Evolutionary conservation across 257 asterid species (phyloP), one percentile per base, ranked within the genome.

Genomic region (Capsicum pubescens): DNA sequence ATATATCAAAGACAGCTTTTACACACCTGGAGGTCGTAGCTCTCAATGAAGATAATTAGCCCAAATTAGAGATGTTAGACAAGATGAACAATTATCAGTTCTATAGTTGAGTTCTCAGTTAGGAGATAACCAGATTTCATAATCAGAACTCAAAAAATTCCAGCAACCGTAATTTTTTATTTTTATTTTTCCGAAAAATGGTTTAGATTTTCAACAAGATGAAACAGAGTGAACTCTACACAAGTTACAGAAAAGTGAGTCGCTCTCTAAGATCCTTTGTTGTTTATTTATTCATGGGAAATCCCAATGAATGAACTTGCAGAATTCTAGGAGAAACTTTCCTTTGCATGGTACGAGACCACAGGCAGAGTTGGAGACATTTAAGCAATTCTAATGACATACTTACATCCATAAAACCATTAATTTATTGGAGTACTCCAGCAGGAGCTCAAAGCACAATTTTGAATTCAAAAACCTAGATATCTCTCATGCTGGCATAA

Each of bases 381-480:
- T 74, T 11, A 74, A 74, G 60, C 13, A 74, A 11, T 74, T 74
- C 56, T n/a, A 13, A 0, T 76, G 63, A 52, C 26, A 56, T 8
- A 52, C 7, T 52, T 13, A 10, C 1, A 76, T 76, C 48, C 81
- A 26, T 52, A 52, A 76, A 63, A 76, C 61, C 44, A 50, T 50
- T n/a, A 74, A 17, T 50, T 48, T 74, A 48, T 74, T 12, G 57
- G 26, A 50, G 81, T 12, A 76, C 48, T 21, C 48, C 59, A 26
- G 61, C 81, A 76, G 48, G 61, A 76, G 14, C 44, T 8, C 60
- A 13, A 72, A 13, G 63, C 3, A 0, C 46, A n/a, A 76, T 21
- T 74, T 76, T 76, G 46, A 76, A 76, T 76, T 50, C 26, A 21
- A 50, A 50, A 52, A 76, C 81, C 81, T 13, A 76, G 46, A 76